A percentile compares a stretch with the other conserved stretches of the same genome.
phyloP scores from a whole-genome alignment of 345 rosid species.

The Corchorus capsularis region DNA sequence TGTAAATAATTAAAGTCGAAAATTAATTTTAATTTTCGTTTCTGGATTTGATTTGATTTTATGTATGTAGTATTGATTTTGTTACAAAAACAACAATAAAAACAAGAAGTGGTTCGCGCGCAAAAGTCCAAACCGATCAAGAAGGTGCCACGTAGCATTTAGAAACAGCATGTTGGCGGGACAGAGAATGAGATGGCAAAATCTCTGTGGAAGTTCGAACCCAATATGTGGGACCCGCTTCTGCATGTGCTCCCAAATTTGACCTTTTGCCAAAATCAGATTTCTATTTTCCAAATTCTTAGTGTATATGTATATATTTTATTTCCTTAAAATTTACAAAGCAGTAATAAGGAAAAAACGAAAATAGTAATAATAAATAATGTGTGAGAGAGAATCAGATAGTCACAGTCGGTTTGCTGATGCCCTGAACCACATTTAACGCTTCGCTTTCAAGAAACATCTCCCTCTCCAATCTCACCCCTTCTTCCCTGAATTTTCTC shows the following conservation, averaged over 20 bases:
- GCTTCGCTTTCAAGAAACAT: slow-evolving; percentile 17
- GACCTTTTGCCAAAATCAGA: not conserved
- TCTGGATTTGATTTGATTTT: too few relatives aligned
- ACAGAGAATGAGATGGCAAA: not conserved
- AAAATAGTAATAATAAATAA: not conserved
- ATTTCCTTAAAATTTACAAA: not conserved
- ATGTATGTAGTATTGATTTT: too few relatives aligned
- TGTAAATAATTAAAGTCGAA: too few relatives aligned
- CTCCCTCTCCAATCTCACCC: not conserved
- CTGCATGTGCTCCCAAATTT: not conserved
- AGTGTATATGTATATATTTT: too few relatives aligned
- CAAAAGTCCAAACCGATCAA: not conserved
- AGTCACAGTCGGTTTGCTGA: slow-evolving; percentile 18
- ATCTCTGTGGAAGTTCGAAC: not conserved
- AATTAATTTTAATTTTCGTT: not conserved
- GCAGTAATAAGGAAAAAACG: not conserved
- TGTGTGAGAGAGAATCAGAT: not conserved
- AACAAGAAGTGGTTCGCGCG: slow-evolving; percentile 1
- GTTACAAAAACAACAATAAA: too few relatives aligned
- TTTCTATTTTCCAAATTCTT: not conserved
- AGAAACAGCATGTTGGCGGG: not conserved
- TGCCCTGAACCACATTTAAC: slow-evolving; percentile 9
- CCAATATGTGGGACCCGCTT: not conserved
- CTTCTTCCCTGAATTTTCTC: not conserved
- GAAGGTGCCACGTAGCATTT: slow-evolving; percentile 8